Conservation (phyloP, 805 yeast genomes). For the Myxozyma sirexii region DNA sequence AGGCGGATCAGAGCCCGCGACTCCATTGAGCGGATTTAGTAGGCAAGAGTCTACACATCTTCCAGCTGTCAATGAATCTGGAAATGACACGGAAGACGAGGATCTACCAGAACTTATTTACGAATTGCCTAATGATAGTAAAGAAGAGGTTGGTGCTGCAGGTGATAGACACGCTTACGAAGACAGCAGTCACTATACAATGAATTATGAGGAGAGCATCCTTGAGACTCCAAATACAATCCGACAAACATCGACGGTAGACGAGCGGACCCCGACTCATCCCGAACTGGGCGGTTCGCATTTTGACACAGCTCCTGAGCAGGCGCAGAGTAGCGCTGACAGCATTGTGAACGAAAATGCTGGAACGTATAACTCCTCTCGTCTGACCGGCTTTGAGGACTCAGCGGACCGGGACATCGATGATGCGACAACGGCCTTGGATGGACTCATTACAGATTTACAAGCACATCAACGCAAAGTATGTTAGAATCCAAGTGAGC, state of each 20-base stretch:
- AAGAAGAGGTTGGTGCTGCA: background rate
- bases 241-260: background rate
- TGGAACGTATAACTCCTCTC: background rate
- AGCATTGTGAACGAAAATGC: background rate
- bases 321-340: background rate
- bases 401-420: background rate
- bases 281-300: too few species aligned
- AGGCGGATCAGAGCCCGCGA: background rate
- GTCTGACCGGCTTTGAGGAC: background rate
- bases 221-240: background rate
- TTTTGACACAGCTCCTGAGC: too few species aligned
- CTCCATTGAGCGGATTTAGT: background rate
- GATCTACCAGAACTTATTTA: constrained; percentile 25
- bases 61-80: background rate
- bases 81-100: constrained; percentile 9
- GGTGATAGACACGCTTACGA: background rate
- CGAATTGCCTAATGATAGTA: constrained; percentile 24
- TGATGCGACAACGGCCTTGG: constrained; percentile 15
- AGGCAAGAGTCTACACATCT: background rate
- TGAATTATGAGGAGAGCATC: background rate
- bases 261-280: background rate
- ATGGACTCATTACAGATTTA: constrained; percentile 17
- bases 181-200: background rate
- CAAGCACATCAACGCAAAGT: constrained; percentile 8
- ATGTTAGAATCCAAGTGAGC: background rate